A percentile compares a stretch with the other conserved stretches of the same genome.
Evolutionary conservation across 176 grass and related monocot species (phyloP).

Genomic region (Saccharum officinarum): DNA sequence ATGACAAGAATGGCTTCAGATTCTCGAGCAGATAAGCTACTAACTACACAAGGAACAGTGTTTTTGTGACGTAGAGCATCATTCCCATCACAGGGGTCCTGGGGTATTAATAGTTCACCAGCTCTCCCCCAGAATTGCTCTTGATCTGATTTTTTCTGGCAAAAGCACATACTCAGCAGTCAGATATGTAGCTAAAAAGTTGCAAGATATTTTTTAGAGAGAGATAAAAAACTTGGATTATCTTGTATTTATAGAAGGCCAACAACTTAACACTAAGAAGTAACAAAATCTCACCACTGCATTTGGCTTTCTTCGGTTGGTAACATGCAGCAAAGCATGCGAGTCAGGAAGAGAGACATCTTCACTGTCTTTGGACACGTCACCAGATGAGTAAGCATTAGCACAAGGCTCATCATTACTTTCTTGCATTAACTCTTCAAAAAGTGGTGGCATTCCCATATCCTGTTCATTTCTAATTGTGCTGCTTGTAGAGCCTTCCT

Average conservation of each 20-base stretch:
- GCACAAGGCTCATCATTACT: conserved; percentile 30
- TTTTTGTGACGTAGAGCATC: conserved; percentile 33
- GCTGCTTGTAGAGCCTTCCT: conserved; percentile 35
- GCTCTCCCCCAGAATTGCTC: conserved; percentile 31
- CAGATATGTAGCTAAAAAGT: conserved; percentile 3
- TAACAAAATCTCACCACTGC: conserved; percentile 41
- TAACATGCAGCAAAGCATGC: conserved; percentile 76
- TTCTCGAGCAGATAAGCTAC: conserved; percentile 71
- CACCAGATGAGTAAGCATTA: conserved; percentile 34
- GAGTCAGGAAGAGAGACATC: conserved; percentile 68
- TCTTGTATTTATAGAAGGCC: conserved; percentile 1
- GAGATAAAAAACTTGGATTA: background rate
- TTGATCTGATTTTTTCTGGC: conserved; percentile 42
- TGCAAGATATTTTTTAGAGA: background rate
- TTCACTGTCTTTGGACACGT: conserved; percentile 37
- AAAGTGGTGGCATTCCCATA: conserved; percentile 44
- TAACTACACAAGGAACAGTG: conserved; percentile 10
- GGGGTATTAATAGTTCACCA: conserved; percentile 27
- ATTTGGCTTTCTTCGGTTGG: conserved; percentile 72
- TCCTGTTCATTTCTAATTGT: conserved; percentile 13
- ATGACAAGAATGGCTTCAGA: conserved; percentile 90
- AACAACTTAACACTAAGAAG: conserved; percentile 1
- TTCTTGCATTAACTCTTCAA: conserved; percentile 71
- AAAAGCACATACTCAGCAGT: conserved; percentile 19
- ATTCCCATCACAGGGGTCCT: conserved; percentile 28